Conservation (phyloP, 257 asterid species). For the Ocimum tenuiflorum region DNA sequence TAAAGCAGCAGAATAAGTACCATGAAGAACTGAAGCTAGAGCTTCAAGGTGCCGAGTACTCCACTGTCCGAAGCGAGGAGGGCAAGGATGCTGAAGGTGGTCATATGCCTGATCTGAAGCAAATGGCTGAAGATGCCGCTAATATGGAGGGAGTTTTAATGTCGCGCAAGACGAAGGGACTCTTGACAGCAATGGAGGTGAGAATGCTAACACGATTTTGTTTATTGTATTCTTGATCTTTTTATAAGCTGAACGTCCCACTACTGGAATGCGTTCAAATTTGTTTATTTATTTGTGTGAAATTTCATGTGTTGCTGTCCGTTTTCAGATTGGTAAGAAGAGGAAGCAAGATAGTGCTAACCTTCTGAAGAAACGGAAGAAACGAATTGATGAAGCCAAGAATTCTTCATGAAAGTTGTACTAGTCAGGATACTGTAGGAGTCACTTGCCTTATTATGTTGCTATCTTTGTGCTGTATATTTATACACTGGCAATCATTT, state of each 20-base stretch:
- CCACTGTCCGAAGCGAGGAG: conserved; percentile 27
- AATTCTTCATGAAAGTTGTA: conserved; percentile 13
- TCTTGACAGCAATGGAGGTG: conserved; percentile 64
- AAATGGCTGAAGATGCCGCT: conserved; percentile 46
- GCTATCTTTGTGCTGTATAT: background rate
- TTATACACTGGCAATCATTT: conserved; percentile 10
- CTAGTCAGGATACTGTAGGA: background rate
- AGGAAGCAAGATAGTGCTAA: conserved; percentile 27
- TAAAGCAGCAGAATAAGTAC: conserved; percentile 44
- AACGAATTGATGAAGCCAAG: conserved; percentile 41
- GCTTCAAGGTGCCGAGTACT: conserved; percentile 37
- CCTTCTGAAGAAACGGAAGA: conserved; percentile 43
- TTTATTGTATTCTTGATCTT: background rate
- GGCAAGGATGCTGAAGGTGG: conserved; percentile 33
- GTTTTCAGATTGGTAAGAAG: conserved; percentile 49
- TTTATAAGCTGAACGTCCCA: no score
- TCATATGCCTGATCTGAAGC: conserved; percentile 33
- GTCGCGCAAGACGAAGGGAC: conserved; percentile 58
- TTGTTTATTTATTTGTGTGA: no score
- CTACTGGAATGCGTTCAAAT: no score
- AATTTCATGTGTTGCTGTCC: background rate
- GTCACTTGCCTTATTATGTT: background rate
- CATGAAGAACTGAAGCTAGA: conserved; percentile 60
- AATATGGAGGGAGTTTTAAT: conserved; percentile 40
- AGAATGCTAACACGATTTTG: background rate